These are phyloP conservation scores for Fonsecaea nubica DNA, from an alignment of 2,329 filamentous ascomycete species.

Conservation along the genomic window DNA sequence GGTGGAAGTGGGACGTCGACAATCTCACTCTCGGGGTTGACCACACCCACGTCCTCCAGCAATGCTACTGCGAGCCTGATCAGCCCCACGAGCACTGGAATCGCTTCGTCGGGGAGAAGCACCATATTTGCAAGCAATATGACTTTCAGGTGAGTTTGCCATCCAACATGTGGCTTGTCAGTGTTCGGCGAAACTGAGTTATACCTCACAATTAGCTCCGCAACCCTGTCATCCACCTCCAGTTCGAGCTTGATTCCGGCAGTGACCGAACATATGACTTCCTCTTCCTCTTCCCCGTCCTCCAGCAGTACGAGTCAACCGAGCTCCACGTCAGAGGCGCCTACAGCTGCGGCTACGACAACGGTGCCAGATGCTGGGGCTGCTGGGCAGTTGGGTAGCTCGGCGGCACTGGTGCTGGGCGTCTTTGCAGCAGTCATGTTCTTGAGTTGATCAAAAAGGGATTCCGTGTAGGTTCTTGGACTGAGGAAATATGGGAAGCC, in stretches of 20 bases:
- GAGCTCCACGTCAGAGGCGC: conserved; percentile 31
- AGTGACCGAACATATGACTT: conserved; percentile 24
- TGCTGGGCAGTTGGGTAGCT: conserved; percentile 43
- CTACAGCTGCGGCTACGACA: conserved; percentile 36
- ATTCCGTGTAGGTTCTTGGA: neutral
- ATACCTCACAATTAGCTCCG: conserved; percentile 20
- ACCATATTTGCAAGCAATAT: conserved; percentile 65
- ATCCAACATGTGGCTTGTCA: neutral
- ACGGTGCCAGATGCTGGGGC: conserved; percentile 35
- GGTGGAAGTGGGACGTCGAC: conserved; percentile 43
- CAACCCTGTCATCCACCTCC: conserved; percentile 38
- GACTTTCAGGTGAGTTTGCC: conserved; percentile 38
- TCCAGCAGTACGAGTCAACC: conserved; percentile 33
- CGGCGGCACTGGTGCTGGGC: conserved; percentile 44
- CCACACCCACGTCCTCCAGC: conserved; percentile 33
- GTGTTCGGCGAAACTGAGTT: neutral
- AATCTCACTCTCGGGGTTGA: conserved; percentile 31
- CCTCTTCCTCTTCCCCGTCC: conserved; percentile 27
- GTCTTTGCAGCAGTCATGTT: conserved; percentile 46
- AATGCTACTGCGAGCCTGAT: conserved; percentile 31
- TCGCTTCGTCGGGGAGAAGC: conserved; percentile 57
- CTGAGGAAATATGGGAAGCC: conserved; percentile 4
- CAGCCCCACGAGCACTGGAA: conserved; percentile 26
- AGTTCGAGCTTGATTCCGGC: conserved; percentile 23
- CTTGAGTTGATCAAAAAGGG: conserved; percentile 37